phyloP scores from a whole-genome alignment of 2,329 filamentous ascomycete species.

The Diplodia sapinea region DNA sequence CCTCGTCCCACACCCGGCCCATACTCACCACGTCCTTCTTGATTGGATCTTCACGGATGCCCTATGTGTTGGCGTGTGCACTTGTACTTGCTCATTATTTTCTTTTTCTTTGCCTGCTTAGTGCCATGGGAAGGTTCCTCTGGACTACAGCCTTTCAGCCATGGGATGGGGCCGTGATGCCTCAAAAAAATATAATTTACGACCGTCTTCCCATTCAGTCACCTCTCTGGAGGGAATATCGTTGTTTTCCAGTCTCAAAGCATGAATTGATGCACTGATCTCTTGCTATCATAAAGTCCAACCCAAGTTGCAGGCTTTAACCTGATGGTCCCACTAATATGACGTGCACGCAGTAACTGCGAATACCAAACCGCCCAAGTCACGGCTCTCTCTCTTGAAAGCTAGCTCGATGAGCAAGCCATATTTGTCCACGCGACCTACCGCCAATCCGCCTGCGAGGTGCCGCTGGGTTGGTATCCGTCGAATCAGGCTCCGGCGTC shows the following conservation, averaged over 20 bases:
- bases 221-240: neutral
- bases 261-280: no score
- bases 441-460: neutral
- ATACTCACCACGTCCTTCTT: neutral
- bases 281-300: no score
- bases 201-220: neutral
- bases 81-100: neutral
- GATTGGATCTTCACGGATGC: neutral
- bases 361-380: neutral
- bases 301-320: neutral
- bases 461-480: neutral
- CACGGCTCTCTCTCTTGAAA: neutral
- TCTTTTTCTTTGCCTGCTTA: neutral
- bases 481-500: neutral
- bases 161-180: neutral
- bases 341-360: no score
- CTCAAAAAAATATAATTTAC: neutral
- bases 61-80: neutral
- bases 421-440: conserved; percentile 12
- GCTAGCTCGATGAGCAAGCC: neutral
- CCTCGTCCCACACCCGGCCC: neutral
- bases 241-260: no score
- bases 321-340: no score
- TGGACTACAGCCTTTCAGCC: neutral
- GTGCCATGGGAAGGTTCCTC: neutral